Evolutionary conservation across 164 flowering plant species (phyloP).

Genomic region (Hamamelis virginiana): DNA sequence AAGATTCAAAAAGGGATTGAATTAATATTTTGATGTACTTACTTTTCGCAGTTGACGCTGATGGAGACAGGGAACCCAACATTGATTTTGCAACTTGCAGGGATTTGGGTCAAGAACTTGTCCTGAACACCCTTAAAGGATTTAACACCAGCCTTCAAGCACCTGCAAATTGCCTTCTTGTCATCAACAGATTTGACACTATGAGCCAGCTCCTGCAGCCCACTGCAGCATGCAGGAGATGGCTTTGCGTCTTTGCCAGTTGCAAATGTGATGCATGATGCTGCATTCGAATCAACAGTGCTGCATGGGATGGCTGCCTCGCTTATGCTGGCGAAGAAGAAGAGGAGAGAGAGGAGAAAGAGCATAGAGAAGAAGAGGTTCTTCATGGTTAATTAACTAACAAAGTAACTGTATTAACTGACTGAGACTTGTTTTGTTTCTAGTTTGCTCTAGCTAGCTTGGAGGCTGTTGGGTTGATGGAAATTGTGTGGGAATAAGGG

Average conservation of each 20-base stretch:
- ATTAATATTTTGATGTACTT: conserved; percentile 4
- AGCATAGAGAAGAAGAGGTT: conserved; percentile 22
- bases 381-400: conserved; percentile 21
- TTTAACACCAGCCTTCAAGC: conserved; percentile 37
- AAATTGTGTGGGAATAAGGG: not conserved
- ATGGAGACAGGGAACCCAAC: conserved; percentile 46
- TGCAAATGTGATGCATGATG: conserved; percentile 32
- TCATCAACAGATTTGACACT: conserved; percentile 29
- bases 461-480: not conserved
- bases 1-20: not conserved
- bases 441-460: no score
- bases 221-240: conserved; percentile 32
- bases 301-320: conserved; percentile 30
- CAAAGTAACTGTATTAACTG: not conserved
- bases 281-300: conserved; percentile 30
- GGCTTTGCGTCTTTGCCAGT: conserved; percentile 36
- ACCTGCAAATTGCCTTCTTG: conserved; percentile 39
- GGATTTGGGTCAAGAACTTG: conserved; percentile 38
- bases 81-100: conserved; percentile 38
- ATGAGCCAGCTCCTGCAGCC: conserved; percentile 35
- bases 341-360: conserved; percentile 29
- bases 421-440: no score
- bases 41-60: conserved; percentile 37
- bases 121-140: conserved; percentile 33
- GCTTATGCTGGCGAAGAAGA: conserved; percentile 20